Conservation (phyloP, 306 rosid genomes). For the Abrus precatorius region DNA sequence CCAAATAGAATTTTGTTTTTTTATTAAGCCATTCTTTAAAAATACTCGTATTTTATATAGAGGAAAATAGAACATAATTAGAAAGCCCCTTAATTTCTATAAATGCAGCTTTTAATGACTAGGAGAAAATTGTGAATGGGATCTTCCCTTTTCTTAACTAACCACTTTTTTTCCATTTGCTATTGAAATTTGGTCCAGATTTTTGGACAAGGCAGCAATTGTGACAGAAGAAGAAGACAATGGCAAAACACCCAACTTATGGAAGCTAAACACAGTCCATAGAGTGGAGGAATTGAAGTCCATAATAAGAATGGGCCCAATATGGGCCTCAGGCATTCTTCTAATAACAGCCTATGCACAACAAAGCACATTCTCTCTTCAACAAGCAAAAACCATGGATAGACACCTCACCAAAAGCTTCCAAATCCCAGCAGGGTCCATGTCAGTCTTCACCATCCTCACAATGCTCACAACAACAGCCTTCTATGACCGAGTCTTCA, state of each 20-base stretch:
- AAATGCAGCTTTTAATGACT: not conserved
- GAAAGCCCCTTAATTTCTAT: not conserved
- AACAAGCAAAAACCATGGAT: slow-evolving; percentile 90
- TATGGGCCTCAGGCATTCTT: slow-evolving; percentile 94
- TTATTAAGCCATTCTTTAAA: too few species aligned
- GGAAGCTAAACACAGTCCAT: slow-evolving; percentile 86
- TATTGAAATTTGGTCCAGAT: slow-evolving; percentile 54
- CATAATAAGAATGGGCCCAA: slow-evolving; percentile 90
- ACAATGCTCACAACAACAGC: slow-evolving; percentile 82
- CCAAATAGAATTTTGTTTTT: too few species aligned
- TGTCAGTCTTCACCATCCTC: slow-evolving; percentile 73
- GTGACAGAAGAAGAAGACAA: slow-evolving; percentile 65
- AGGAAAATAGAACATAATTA: too few species aligned
- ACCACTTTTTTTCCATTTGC: not conserved
- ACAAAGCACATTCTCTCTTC: slow-evolving; percentile 84
- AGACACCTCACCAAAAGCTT: slow-evolving; percentile 69
- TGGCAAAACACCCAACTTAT: slow-evolving; percentile 67
- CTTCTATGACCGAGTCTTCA: slow-evolving; percentile 74
- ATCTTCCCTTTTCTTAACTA: not conserved
- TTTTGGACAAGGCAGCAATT: slow-evolving; percentile 87
- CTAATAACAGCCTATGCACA: slow-evolving; percentile 93
- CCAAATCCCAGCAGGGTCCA: slow-evolving; percentile 92
- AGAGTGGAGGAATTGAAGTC: slow-evolving; percentile 90
- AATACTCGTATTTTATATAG: too few species aligned
- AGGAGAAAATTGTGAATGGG: not conserved